These are phyloP conservation scores for Phyllostachys edulis DNA, from an alignment of 176 grass and related monocot species.

Conservation along the genomic window DNA sequence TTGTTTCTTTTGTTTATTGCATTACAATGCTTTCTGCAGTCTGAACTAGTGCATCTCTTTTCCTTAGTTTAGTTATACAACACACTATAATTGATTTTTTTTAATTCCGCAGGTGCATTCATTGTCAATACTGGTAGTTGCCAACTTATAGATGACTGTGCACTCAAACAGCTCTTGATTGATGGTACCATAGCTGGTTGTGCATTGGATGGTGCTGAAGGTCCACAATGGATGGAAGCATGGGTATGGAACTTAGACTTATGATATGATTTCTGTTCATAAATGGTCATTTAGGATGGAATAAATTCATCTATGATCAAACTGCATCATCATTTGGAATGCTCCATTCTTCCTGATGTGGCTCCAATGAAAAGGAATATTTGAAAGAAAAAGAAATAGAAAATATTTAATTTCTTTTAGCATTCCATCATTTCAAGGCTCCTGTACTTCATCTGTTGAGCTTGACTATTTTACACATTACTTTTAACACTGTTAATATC, in stretches of 20 bases:
- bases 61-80: not conserved
- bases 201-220: conserved; percentile 92
- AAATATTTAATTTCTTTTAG: not conserved
- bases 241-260: conserved; percentile 68
- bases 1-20: conserved; percentile 1
- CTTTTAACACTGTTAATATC: not conserved
- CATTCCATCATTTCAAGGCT: not conserved
- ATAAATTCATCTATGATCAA: conserved; percentile 22
- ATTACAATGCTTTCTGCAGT: not conserved
- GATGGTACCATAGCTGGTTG: conserved; percentile 91
- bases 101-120: conserved; percentile 68
- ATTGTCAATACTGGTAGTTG: conserved; percentile 91
- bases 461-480: not conserved
- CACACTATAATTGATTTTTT: not conserved
- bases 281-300: conserved; percentile 21
- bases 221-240: conserved; percentile 99
- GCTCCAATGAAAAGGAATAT: conserved; percentile 7
- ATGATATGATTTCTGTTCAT: conserved; percentile 24
- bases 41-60: not conserved
- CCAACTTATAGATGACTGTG: conserved; percentile 95
- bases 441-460: not conserved
- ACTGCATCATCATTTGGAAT: conserved; percentile 8
- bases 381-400: not conserved
- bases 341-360: not conserved
- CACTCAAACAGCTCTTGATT: conserved; percentile 89